Conservation (phyloP, 208 protist species). For the Kentomonas sorsogonicus region DNA sequence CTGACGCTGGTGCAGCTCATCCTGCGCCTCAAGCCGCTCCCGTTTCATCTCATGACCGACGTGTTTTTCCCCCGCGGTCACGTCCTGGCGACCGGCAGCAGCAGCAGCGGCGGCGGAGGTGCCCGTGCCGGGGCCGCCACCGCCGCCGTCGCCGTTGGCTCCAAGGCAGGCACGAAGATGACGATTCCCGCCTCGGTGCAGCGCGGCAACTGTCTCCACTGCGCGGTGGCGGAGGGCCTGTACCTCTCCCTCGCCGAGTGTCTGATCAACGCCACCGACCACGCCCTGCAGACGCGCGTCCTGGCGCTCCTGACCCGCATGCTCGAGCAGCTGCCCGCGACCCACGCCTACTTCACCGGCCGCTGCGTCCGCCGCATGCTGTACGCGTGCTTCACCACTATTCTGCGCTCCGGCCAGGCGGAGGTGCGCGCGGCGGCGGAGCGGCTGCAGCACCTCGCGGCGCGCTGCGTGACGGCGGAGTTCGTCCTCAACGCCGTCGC, state of each 20-base stretch:
- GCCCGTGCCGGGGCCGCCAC: neutral
- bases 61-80: slow-evolving; percentile 29
- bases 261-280: slow-evolving; percentile 27
- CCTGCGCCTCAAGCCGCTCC: slow-evolving; percentile 22
- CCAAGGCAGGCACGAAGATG: neutral
- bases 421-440: slow-evolving; percentile 17
- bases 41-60: slow-evolving; percentile 18
- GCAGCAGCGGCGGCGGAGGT: neutral
- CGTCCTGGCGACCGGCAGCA: slow-evolving; percentile 8
- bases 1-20: slow-evolving; percentile 38
- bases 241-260: slow-evolving; percentile 38
- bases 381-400: slow-evolving; percentile 35
- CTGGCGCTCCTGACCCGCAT: slow-evolving; percentile 12
- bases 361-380: slow-evolving; percentile 37
- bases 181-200: neutral
- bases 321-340: neutral
- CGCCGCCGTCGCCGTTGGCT: neutral
- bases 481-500: slow-evolving; percentile 5
- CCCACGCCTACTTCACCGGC: slow-evolving; percentile 26
- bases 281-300: slow-evolving; percentile 27
- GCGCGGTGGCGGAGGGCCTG: slow-evolving; percentile 26
- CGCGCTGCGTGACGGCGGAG: slow-evolving; percentile 14
- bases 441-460: slow-evolving; percentile 12
- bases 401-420: slow-evolving; percentile 31
- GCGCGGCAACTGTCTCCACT: too few species aligned